phyloP scores from a whole-genome alignment of 1,284 basidiomycete genomes.

The Apiotrichum porosum region DNA sequence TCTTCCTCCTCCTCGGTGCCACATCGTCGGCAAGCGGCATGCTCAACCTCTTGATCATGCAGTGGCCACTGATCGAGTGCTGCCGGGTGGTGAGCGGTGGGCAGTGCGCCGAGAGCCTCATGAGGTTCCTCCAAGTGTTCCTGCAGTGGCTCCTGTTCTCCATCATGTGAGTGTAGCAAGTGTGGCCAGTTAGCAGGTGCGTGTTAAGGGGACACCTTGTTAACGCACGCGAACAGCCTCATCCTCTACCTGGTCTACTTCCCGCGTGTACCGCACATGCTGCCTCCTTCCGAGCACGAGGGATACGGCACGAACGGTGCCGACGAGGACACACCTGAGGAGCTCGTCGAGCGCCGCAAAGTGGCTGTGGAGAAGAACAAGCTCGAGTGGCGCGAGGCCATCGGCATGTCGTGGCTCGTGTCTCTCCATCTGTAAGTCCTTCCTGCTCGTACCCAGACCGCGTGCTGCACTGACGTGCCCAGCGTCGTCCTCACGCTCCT shows the following conservation, averaged over 20 bases:
- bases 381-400: conserved; percentile 70
- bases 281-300: conserved; percentile 52
- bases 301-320: background rate
- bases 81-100: conserved; percentile 59
- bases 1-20: conserved; percentile 88
- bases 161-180: conserved; percentile 60
- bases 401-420: conserved; percentile 68
- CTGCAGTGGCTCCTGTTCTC: conserved; percentile 84
- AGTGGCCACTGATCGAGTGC: conserved; percentile 80
- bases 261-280: conserved; percentile 52
- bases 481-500: conserved; percentile 33
- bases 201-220: background rate
- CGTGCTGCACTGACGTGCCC: conserved; percentile 5
- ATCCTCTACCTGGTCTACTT: conserved; percentile 91
- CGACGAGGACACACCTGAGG: background rate
- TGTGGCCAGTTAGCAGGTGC: too few species aligned
- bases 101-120: conserved; percentile 72
- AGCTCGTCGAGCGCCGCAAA: background rate
- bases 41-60: conserved; percentile 84
- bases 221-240: conserved; percentile 58
- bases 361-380: conserved; percentile 32
- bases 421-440: conserved; percentile 65
- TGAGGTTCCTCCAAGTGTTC: conserved; percentile 77
- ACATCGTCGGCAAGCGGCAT: conserved; percentile 74
- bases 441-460: background rate